Percentiles rank a stretch among this genome's conserved stretches.
These are phyloP conservation scores for Thalassia testudinum DNA, from an alignment of 116 monocot species.

Conservation along the genomic window DNA sequence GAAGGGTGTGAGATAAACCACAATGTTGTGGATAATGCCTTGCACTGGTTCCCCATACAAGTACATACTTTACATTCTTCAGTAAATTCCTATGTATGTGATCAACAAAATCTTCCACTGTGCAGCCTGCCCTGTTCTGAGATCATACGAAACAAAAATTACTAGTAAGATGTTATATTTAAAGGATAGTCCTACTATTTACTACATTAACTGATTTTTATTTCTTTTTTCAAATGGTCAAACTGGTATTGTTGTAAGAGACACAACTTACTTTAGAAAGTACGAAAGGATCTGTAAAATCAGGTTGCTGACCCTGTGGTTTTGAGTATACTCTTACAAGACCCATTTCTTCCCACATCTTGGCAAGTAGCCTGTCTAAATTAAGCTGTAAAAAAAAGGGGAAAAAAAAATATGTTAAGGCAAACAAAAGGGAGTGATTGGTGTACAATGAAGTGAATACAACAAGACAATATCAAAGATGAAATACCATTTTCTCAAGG, in stretches of 20 bases:
- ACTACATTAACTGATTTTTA: no score
- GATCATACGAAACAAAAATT: neutral
- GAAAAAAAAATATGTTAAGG: neutral
- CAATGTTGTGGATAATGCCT: conserved; percentile 97
- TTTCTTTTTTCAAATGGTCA: no score
- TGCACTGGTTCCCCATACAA: conserved; percentile 94
- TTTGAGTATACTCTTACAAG: conserved; percentile 94
- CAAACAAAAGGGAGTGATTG: no score
- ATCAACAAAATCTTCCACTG: conserved; percentile 98
- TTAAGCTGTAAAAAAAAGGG: conserved; percentile 47
- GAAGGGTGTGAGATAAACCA: conserved; percentile 64
- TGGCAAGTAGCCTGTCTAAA: conserved; percentile 87
- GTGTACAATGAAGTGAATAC: no score
- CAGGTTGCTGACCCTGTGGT: conserved; percentile 97
- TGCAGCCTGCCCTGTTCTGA: conserved; percentile 95
- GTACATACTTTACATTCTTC: conserved; percentile 95
- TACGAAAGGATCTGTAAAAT: conserved; percentile 86
- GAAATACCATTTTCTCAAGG: no score
- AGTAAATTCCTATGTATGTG: conserved; percentile 88
- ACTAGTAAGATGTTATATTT: no score
- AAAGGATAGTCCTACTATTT: no score
- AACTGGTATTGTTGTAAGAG: neutral
- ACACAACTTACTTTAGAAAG: conserved; percentile 75
- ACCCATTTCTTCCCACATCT: conserved; percentile 99
- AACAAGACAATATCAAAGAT: no score